Base-by-base conservation (phyloP, 129 eudicot species). In the Chrysanthemum seticuspe region DNA sequence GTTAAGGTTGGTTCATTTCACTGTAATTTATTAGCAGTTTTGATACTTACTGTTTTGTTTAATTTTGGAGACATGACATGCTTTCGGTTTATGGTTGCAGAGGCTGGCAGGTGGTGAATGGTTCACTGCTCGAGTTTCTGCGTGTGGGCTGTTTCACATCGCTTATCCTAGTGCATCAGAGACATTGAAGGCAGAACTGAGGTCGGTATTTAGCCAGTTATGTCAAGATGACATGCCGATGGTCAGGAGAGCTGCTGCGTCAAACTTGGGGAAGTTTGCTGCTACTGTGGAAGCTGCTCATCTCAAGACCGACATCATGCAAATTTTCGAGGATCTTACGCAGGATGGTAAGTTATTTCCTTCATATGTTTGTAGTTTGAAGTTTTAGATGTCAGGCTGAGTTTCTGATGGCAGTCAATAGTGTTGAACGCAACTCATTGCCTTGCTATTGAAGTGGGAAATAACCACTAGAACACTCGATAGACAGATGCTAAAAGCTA, bases 181-280 rank as follows among this genome's bases (percentile, higher is more conserved):
- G 62, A 23, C 74, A 68, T 81, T 90, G 74, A 95, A 90, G 85
- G 76, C 96, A 10, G 99, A 95, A 78, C 58, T 95, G 61, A 85
- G 97, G 76, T 81, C 96, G 12, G 84, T 90, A 27, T 95, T 88
- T 74, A 83, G 88, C 71, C 99, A 95, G 81, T 70, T 95, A 74
- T 95, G 97, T 83, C 99, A 90, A 80, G 99, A 95, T 80, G 99
- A 95, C 75, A 90, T 90, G 97, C 99, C 99, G 10, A 95, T 95
- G 99, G 99, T 90, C 72, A 87, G 98, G 83, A 92, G 98, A 77
- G 88, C 98, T 44, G 96, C 96, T 75, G 97, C 97, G 21, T 84
- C 96, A 44, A 91, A 88, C 75, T 85, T 91, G 86, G 97, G 97
- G 25, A 91, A 91, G 78, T 91, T 91, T 91, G 96, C 97, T 79